Conservation (phyloP, 495 filamentous ascomycete species). For the Schizothecium vesticola region DNA sequence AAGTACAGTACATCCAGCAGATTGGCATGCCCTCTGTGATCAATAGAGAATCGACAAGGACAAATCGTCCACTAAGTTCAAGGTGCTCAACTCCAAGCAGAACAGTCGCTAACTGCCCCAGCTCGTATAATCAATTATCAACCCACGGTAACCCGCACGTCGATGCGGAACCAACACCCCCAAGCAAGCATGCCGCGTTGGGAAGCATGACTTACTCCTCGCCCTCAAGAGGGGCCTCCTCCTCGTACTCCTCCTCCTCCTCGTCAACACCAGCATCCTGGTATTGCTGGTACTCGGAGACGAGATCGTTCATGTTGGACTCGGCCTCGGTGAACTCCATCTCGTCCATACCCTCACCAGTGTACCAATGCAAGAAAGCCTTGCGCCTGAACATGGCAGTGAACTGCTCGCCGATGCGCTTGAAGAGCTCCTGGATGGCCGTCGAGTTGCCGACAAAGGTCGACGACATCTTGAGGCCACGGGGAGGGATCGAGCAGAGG, state of each 20-base stretch:
- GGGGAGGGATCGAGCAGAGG: constrained; percentile 97
- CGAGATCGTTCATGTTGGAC: constrained; percentile 99
- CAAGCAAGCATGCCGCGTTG: background rate
- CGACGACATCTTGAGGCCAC: constrained; percentile 97
- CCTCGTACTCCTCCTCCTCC: constrained; percentile 61
- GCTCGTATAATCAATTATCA: constrained; percentile 11
- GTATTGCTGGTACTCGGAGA: constrained; percentile 99
- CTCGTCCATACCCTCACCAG: constrained; percentile 99
- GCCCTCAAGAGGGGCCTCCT: constrained; percentile 51
- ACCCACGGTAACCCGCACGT: constrained; percentile 2
- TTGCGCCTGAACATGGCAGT: constrained; percentile 99
- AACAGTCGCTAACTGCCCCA: constrained; percentile 9
- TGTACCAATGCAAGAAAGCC: constrained; percentile 99
- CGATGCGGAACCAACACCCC: background rate
- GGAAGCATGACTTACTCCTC: constrained; percentile 38
- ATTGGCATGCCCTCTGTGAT: constrained; percentile 13
- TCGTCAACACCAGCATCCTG: constrained; percentile 89
- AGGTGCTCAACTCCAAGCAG: constrained; percentile 6
- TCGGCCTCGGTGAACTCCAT: constrained; percentile 99
- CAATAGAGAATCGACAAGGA: constrained; percentile 19
- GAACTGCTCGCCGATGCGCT: constrained; percentile 99
- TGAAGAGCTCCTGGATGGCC: constrained; percentile 99
- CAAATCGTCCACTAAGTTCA: constrained; percentile 12
- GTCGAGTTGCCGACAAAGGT: constrained; percentile 99
- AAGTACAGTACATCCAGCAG: constrained; percentile 15